Base-by-base conservation (phyloP, 805 yeast species). In the Kodamaea kaohsiungensis region DNA sequence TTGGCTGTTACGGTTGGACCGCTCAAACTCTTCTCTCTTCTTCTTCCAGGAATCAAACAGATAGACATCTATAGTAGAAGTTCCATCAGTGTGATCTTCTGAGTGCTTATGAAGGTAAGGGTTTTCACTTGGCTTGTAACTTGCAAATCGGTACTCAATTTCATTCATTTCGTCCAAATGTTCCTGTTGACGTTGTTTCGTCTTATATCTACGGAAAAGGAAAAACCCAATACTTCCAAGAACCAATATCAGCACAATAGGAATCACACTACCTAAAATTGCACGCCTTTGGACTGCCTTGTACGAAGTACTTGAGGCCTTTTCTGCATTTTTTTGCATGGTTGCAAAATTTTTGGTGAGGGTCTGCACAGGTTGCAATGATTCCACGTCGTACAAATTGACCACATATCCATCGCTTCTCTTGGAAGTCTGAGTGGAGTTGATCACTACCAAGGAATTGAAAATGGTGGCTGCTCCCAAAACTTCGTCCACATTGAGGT, bases 381-480 rank as follows among this genome's bases (percentile, higher is more conserved):
- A 62, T 8, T 67, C 58, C 1, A 73, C 66, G 57, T 80, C 78
- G 61, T 68, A 84, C 18, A 84, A 63, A n/a, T 66, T 66, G 15
- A 83, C 51, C 0, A 54, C 48, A 57, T 77, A 82, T 5, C 40
- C 39, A n/a, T 3, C 58, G 53, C 0, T 53, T 51, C 2, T 57
- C 42, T 68, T 68, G 1, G 48, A 42, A 5, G 53, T 2, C 47
- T 30, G 2, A 22, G 65, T 55, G 49, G 66, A 57, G 17, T 68
- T 65, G 8, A 84, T 67, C 12, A 80, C 75, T 1, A 84, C 64
- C 46, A 84, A 65, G 0, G 86, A 80, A 51, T 79, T 75, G 61
- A 80, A 81, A 22, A 84, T 68, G 1, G 79, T 71, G 1, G 83
- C 80, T 0, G 83, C 87, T 0, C 88, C 88, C 18, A 80, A 53